A percentile compares a stretch with the other conserved stretches of the same genome.
phyloP scores from a whole-genome alignment of 2,329 filamentous ascomycete species.

The Colletotrichum sp. region DNA sequence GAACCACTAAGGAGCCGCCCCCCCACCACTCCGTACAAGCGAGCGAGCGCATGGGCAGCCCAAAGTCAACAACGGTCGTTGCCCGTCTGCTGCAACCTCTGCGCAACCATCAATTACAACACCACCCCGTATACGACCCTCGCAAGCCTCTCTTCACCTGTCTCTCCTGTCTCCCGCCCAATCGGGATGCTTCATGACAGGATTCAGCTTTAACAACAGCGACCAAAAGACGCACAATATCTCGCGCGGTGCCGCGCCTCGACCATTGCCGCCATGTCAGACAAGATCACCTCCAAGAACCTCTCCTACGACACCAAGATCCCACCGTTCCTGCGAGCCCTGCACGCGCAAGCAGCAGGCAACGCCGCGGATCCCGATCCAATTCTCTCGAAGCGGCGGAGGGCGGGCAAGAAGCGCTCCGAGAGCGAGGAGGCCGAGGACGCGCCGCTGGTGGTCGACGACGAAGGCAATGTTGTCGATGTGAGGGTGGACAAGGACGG shows the following conservation, averaged over 20 bases:
- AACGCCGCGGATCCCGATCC: conserved; percentile 56
- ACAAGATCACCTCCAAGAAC: conserved; percentile 74
- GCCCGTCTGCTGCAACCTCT: neutral
- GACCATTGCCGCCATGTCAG: conserved; percentile 41
- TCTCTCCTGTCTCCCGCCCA: neutral
- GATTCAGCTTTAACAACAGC: neutral
- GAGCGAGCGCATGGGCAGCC: neutral
- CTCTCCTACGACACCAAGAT: conserved; percentile 67
- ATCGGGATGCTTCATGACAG: neutral
- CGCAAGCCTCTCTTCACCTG: neutral
- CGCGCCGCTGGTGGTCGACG: conserved; percentile 76
- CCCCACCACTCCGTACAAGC: neutral
- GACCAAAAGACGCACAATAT: neutral
- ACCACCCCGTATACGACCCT: neutral
- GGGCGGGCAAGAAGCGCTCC: conserved; percentile 58
- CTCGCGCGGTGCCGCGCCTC: conserved; percentile 22
- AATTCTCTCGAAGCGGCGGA: conserved; percentile 52
- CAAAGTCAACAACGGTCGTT: neutral
- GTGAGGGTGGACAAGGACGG: conserved; percentile 52
- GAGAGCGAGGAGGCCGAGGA: conserved; percentile 77
- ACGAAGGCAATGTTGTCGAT: conserved; percentile 68
- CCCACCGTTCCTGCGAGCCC: conserved; percentile 64
- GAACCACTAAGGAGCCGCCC: neutral
- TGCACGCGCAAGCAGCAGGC: conserved; percentile 57
- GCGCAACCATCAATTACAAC: neutral